A percentile compares a stretch with the other conserved stretches of the same genome.
Evolutionary conservation across 1,284 basidiomycete species (phyloP).

Genomic region (Cystobasidium slooffiae): DNA sequence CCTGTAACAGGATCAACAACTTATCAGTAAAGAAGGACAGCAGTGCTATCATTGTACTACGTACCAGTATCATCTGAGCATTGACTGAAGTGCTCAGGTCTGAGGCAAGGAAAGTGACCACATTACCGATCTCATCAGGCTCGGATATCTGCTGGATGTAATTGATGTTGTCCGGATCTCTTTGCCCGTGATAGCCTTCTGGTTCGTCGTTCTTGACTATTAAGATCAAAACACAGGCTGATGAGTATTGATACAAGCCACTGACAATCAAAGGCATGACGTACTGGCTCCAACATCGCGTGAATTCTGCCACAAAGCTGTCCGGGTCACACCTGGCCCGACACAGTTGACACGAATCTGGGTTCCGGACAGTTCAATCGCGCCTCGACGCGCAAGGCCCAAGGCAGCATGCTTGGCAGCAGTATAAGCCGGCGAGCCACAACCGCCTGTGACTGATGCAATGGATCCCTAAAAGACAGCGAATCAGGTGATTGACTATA

Average conservation of each 20-base stretch:
- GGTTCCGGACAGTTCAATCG: constrained; percentile 25
- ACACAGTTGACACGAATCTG: constrained; percentile 19
- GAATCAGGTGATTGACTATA: not conserved
- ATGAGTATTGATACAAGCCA: not conserved
- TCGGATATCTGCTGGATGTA: constrained; percentile 11
- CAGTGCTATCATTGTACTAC: too few relatives aligned
- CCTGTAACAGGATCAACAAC: too few relatives aligned
- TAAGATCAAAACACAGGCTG: not conserved
- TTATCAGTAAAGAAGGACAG: too few relatives aligned
- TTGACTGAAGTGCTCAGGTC: constrained; percentile 3
- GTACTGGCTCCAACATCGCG: not conserved
- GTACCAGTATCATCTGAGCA: constrained; percentile 9
- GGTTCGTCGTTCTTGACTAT: constrained; percentile 18
- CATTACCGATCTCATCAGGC: constrained; percentile 13
- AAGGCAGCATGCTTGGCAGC: constrained; percentile 34
- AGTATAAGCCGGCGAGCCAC: constrained; percentile 23
- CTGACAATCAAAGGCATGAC: too few relatives aligned
- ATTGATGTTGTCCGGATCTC: not conserved
- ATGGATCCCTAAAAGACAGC: constrained; percentile 14
- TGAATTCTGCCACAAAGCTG: constrained; percentile 13
- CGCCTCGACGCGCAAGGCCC: constrained; percentile 18
- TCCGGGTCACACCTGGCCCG: constrained; percentile 2
- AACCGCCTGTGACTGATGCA: constrained; percentile 19
- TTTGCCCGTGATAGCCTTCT: constrained; percentile 6
- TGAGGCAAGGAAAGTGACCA: constrained; percentile 7